Evolutionary conservation across 2,329 filamentous ascomycete genomes (phyloP), one percentile per base, ranked within the genome.

Genomic region (Pyricularia sp.): DNA sequence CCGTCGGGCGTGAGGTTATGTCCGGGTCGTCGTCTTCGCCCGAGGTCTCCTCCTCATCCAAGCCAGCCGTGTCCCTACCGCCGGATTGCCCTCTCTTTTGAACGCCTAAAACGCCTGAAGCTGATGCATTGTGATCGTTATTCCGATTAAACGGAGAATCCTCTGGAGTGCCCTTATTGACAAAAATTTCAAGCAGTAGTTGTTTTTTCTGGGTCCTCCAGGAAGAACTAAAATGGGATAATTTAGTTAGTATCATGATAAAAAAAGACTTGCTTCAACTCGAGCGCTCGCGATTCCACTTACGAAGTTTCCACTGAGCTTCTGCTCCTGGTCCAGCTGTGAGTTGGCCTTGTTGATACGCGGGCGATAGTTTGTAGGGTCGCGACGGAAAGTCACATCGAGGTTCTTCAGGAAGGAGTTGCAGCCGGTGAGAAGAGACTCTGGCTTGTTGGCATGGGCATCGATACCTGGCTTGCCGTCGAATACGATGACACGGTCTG

Each of bases 241-340:
- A 71, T 70, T 65, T 33, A n/a, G 64, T 28, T 68, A 17, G 17
- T 31, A 3, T 36, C 64, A 28, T 36, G 61, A 25, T 2, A 66
- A 55, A 11, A 28, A 9, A 9, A 23, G 5, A 23, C 11, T 26
- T 4, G 14, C 33, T 14, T 25, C 12, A 14, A 12, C 11, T 58
- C 3, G 14, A 55, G 28, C 20, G 25, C 25, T 58, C n/a, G 68
- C 63, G 30, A 65, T 20, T 17, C 65, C 42, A 87, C 89, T 84
- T 84, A 92, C 90, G 84, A 91, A 99, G 83, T 98, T 98, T 75
- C 96, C 96, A 73, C 81, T 82, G 76, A 93, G 75, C 86, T 99
- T 99, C 86, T 99, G 95, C 79, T 98, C 95, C 80, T 97, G 94
- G 81, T 99, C 95, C 74, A 98, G 87, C 84, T 99, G 95, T 78